These are phyloP conservation scores for Cryptococcus floricola DNA, from an alignment of 1,284 basidiomycete species.

Conservation along the genomic window DNA sequence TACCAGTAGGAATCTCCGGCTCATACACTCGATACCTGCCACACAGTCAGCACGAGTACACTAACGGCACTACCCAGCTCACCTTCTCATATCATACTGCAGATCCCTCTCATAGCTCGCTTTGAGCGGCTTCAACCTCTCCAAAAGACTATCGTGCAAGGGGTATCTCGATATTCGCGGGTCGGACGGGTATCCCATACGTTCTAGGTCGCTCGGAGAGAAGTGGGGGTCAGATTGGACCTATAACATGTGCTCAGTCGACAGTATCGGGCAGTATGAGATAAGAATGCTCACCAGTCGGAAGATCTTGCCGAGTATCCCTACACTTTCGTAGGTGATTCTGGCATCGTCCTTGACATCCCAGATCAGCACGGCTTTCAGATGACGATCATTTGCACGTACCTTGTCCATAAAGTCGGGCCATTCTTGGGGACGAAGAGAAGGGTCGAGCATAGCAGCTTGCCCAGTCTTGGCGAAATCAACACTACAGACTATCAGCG, in stretches of 20 bases:
- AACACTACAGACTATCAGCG: constrained; percentile 23
- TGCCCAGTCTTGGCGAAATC: constrained; percentile 50
- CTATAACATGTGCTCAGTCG: constrained; percentile 8
- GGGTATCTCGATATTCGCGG: constrained; percentile 19
- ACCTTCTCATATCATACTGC: constrained; percentile 37
- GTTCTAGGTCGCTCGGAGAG: constrained; percentile 25
- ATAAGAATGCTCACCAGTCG: constrained; percentile 23
- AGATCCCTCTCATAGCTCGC: constrained; percentile 32
- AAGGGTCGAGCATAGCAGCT: constrained; percentile 31
- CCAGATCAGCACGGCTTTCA: too few relatives aligned
- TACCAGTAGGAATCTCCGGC: constrained; percentile 36
- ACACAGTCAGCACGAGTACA: not conserved
- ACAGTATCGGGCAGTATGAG: not conserved
- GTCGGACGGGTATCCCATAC: constrained; percentile 24
- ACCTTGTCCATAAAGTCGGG: constrained; percentile 49
- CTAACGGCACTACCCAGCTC: not conserved
- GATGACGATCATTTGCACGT: not conserved
- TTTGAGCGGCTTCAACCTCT: constrained; percentile 33
- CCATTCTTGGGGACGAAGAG: constrained; percentile 34
- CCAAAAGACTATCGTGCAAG: constrained; percentile 22
- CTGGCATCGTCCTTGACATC: constrained; percentile 19
- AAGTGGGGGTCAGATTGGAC: constrained; percentile 35
- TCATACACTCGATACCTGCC: constrained; percentile 36
- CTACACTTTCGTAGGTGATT: constrained; percentile 27
- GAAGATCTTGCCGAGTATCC: constrained; percentile 45